Conservation (phyloP, 345 rosid genomes). For the Aethionema arabicum region DNA sequence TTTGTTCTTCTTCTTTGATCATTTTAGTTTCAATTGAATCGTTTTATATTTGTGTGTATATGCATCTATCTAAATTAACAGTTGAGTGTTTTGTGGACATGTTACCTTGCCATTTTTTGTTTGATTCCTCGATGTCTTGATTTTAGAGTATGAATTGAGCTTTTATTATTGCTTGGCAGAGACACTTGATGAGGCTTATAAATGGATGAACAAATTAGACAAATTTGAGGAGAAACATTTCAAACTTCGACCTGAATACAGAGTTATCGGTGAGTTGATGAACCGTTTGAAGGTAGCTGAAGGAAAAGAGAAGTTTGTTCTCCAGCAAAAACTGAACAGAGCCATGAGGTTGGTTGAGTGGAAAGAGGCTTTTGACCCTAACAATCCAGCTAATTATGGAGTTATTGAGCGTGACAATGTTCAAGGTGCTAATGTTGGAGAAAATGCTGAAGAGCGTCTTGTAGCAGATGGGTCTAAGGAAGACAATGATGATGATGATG, state of each 20-base stretch:
- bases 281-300: slow-evolving; percentile 73
- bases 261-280: slow-evolving; percentile 90
- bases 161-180: slow-evolving; percentile 42
- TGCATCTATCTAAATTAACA: too few relatives aligned
- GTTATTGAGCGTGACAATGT: slow-evolving; percentile 51
- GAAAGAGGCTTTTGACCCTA: slow-evolving; percentile 92
- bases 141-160: background rate
- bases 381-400: slow-evolving; percentile 76
- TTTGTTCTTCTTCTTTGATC: background rate
- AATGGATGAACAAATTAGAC: slow-evolving; percentile 75
- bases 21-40: background rate
- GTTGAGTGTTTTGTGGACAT: background rate
- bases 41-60: background rate
- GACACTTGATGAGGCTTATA: slow-evolving; percentile 69
- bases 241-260: slow-evolving; percentile 64
- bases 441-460: slow-evolving; percentile 42
- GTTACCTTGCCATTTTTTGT: background rate
- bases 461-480: slow-evolving; percentile 35
- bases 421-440: slow-evolving; percentile 41
- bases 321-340: slow-evolving; percentile 81
- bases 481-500: slow-evolving; percentile 44
- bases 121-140: background rate
- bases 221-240: slow-evolving; percentile 87
- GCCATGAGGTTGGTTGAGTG: slow-evolving; percentile 83
- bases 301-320: slow-evolving; percentile 86